phyloP scores from a whole-genome alignment of 2,329 filamentous ascomycete genomes.

The Epichloe typhina region DNA sequence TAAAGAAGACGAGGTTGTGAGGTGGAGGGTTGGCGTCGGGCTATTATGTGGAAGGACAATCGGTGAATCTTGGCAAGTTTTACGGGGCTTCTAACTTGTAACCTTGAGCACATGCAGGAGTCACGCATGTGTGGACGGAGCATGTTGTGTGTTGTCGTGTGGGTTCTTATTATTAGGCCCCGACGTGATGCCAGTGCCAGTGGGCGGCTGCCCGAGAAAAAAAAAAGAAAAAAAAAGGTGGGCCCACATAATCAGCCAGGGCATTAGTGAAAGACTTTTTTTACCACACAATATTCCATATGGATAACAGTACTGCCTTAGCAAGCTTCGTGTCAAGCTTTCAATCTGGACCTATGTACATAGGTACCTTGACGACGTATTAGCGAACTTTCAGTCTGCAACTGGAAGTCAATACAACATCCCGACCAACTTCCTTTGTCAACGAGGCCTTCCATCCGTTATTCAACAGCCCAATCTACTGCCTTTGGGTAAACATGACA shows the following conservation, averaged over 20 bases:
- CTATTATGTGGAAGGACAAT: not conserved
- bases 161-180: too few relatives aligned
- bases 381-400: too few relatives aligned
- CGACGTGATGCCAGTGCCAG: too few relatives aligned
- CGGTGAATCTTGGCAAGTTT: not conserved
- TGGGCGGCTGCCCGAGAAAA: not conserved
- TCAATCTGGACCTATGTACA: too few relatives aligned
- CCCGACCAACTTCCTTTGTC: not conserved
- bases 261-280: not conserved
- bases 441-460: not conserved
- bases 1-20: not conserved
- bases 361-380: too few relatives aligned
- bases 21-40: not conserved
- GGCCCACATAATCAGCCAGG: not conserved
- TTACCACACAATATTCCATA: too few relatives aligned
- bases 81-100: not conserved
- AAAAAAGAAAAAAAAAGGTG: not conserved
- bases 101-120: not conserved
- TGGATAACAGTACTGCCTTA: too few relatives aligned
- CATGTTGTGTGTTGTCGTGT: not conserved
- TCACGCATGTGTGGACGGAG: not conserved
- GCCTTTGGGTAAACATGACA: conserved; percentile 7
- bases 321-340: too few relatives aligned
- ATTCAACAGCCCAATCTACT: not conserved
- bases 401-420: too few relatives aligned